Conservation (phyloP, 306 rosid genomes). For the Gastrolobium villosum region DNA sequence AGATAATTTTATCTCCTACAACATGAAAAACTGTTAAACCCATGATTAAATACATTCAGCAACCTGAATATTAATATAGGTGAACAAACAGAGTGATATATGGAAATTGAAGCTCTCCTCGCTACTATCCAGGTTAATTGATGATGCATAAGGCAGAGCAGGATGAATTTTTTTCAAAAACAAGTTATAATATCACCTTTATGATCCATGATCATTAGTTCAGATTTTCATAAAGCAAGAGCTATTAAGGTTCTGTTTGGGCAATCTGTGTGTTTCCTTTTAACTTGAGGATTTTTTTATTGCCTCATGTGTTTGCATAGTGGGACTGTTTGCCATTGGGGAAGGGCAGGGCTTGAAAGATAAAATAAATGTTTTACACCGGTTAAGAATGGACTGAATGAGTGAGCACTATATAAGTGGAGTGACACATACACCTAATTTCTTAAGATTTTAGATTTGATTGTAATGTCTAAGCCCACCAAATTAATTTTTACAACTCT, state of each 20-base stretch:
- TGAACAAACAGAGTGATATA: too few species aligned
- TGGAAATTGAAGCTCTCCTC: slow-evolving; percentile 34
- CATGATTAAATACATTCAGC: too few species aligned
- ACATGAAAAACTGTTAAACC: too few species aligned
- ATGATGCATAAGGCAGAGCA: neutral
- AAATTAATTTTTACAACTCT: too few species aligned
- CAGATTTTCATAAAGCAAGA: neutral
- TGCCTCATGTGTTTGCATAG: slow-evolving; percentile 64
- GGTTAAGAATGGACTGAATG: too few species aligned
- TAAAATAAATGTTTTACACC: slow-evolving; percentile 50
- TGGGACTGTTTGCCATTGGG: slow-evolving; percentile 70
- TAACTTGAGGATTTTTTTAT: slow-evolving; percentile 42
- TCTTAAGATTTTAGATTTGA: too few species aligned
- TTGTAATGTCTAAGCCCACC: too few species aligned
- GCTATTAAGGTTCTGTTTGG: neutral
- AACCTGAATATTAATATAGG: too few species aligned
- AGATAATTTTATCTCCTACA: too few species aligned
- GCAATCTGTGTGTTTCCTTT: neutral
- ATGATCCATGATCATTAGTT: neutral
- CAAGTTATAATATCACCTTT: neutral
- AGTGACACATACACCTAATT: too few species aligned
- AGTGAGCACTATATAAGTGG: too few species aligned
- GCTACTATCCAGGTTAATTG: slow-evolving; percentile 31
- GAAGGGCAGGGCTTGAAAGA: slow-evolving; percentile 64
- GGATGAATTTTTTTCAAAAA: neutral